These are phyloP conservation scores for Immersiporthe knoxdaviesiana DNA, from an alignment of 2,329 filamentous ascomycete genomes.

Conservation along the genomic window DNA sequence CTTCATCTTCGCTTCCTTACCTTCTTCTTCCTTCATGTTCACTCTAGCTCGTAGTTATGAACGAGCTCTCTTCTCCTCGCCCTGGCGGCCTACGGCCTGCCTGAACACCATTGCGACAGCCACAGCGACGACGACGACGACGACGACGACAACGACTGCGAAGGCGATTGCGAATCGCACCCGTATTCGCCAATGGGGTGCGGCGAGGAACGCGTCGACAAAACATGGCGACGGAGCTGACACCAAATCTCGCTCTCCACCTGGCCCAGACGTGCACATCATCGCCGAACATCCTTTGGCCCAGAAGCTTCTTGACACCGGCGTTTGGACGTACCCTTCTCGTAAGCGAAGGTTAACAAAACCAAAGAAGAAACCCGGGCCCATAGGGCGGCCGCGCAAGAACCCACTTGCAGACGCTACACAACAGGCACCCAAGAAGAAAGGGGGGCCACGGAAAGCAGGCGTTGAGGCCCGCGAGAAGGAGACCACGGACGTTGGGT, in stretches of 20 bases:
- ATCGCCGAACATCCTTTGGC: slow-evolving; percentile 9
- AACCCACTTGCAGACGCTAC: not conserved
- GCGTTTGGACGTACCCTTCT: not conserved
- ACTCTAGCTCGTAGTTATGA: slow-evolving; percentile 20
- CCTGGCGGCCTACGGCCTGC: slow-evolving; percentile 16
- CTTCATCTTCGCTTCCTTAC: no score
- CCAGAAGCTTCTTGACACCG: slow-evolving; percentile 8
- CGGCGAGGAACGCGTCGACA: not conserved
- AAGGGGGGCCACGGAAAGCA: not conserved
- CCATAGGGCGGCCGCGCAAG: not conserved
- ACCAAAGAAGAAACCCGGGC: not conserved
- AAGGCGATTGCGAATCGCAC: not conserved
- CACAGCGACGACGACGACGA: not conserved
- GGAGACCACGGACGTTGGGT: no score
- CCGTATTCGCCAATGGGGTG: not conserved
- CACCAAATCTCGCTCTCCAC: no score
- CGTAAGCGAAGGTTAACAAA: not conserved
- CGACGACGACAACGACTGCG: not conserved
- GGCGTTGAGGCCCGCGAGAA: not conserved
- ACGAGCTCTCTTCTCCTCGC: slow-evolving; percentile 17
- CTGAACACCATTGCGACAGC: slow-evolving; percentile 7
- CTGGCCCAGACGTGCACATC: not conserved
- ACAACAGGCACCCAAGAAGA: not conserved
- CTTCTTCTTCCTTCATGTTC: slow-evolving; percentile 23
- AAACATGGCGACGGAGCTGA: not conserved